Conservation (phyloP, 2,329 filamentous ascomycete genomes). For the Zymoseptoria crescenta region DNA sequence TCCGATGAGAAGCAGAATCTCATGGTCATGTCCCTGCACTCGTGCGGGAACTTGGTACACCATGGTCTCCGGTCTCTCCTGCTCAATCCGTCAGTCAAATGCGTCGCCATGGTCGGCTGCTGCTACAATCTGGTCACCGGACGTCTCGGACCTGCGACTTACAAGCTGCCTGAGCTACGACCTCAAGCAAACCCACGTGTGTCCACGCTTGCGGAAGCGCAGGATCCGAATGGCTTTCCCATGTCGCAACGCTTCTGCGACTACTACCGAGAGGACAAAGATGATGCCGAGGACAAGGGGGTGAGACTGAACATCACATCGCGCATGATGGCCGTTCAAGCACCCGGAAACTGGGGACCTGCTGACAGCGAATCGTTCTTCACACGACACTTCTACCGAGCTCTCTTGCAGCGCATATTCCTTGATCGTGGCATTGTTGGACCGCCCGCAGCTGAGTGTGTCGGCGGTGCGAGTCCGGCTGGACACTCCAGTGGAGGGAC, state of each 20-base stretch:
- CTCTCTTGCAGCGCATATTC: conserved; percentile 85
- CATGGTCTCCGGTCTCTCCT: conserved; percentile 82
- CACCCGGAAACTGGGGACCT: conserved; percentile 81
- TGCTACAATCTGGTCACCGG: conserved; percentile 97
- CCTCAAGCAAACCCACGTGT: conserved; percentile 51
- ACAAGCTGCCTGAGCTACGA: conserved; percentile 71
- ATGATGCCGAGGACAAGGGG: conserved; percentile 41
- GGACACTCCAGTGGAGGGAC: conserved; percentile 42
- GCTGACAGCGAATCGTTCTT: conserved; percentile 82
- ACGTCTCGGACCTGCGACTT: conserved; percentile 74
- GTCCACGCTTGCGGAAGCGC: conserved; percentile 58
- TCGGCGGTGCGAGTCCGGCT: conserved; percentile 27
- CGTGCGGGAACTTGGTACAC: conserved; percentile 94
- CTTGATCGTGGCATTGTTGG: conserved; percentile 72
- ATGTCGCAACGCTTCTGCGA: conserved; percentile 68
- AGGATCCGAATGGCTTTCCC: conserved; percentile 85
- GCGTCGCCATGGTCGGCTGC: conserved; percentile 94
- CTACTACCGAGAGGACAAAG: conserved; percentile 25
- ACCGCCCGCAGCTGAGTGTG: conserved; percentile 34
- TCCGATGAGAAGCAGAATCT: conserved; percentile 36
- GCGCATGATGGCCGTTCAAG: conserved; percentile 96
- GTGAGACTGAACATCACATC: conserved; percentile 90
- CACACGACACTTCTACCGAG: conserved; percentile 84
- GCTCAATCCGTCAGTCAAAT: conserved; percentile 73
- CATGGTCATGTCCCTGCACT: conserved; percentile 93